phyloP scores from a whole-genome alignment of 768 basidiomycete species.

The Lenzites betulinus region DNA sequence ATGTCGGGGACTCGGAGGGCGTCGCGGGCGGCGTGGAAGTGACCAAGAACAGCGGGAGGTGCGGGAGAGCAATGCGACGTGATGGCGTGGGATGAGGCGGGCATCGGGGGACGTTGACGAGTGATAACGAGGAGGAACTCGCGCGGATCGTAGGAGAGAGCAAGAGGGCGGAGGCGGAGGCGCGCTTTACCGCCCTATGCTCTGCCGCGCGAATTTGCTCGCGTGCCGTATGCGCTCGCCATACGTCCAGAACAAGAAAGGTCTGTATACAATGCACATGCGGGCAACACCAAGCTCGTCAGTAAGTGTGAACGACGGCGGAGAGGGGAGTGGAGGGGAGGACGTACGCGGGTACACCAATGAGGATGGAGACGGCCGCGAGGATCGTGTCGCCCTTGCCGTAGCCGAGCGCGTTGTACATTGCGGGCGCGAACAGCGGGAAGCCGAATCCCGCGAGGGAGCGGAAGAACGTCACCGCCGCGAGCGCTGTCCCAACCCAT shows the following conservation, averaged over 20 bases:
- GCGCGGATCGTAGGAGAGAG: background rate
- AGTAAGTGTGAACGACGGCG: constrained; percentile 30
- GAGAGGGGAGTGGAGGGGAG: background rate
- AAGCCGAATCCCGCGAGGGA: constrained; percentile 73
- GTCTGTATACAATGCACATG: constrained; percentile 32
- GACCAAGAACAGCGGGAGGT: background rate
- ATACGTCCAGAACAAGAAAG: constrained; percentile 46
- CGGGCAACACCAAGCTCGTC: constrained; percentile 27
- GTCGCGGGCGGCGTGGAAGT: too few relatives aligned
- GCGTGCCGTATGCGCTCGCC: constrained; percentile 48
- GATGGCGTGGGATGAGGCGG: too few relatives aligned
- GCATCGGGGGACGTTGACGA: background rate
- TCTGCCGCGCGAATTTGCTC: constrained; percentile 18
- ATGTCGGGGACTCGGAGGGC: too few relatives aligned
- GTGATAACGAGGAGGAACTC: too few relatives aligned
- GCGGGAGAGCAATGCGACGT: background rate
- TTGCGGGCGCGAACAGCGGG: constrained; percentile 73
- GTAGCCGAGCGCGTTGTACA: constrained; percentile 66
- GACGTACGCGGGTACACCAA: constrained; percentile 63
- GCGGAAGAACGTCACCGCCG: constrained; percentile 62
- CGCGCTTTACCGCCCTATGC: background rate
- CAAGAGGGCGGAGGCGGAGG: background rate
- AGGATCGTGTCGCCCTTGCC: constrained; percentile 71
- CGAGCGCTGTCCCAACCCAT: constrained; percentile 49
- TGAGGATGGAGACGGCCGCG: constrained; percentile 53